Evolutionary conservation across 495 filamentous ascomycete genomes (phyloP).

Genomic region (Trichoderma asperelloides): DNA sequence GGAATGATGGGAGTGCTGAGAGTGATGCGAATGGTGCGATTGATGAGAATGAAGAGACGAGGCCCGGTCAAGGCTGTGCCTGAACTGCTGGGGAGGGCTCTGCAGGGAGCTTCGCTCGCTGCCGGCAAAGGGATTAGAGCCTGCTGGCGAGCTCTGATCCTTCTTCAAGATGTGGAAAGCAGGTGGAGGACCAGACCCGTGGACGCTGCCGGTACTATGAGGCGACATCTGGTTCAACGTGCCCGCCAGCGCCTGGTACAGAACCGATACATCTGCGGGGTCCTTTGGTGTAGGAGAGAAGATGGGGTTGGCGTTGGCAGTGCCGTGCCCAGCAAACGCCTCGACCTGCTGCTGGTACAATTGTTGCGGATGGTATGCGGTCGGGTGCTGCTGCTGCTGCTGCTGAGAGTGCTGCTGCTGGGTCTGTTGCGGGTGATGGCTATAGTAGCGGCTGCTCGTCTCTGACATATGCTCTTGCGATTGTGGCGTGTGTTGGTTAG

Average conservation of each 20-base stretch:
- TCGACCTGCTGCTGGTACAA: background rate
- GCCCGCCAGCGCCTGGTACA: constrained; percentile 8
- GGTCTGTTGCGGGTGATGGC: background rate
- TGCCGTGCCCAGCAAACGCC: background rate
- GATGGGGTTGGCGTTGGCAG: background rate
- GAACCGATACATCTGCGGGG: background rate
- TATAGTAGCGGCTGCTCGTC: background rate
- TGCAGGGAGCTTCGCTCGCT: constrained; percentile 2
- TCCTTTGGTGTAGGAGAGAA: constrained; percentile 1
- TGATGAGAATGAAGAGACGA: constrained; percentile 8
- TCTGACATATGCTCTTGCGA: background rate
- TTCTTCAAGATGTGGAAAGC: constrained; percentile 9
- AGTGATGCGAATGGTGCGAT: constrained; percentile 2
- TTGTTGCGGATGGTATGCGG: background rate
- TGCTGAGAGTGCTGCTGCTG: background rate
- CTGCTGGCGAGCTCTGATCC: constrained; percentile 9
- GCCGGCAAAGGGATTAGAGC: background rate
- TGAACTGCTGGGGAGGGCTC: constrained; percentile 1
- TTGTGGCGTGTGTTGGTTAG: constrained; percentile 5
- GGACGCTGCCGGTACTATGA: background rate
- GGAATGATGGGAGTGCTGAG: background rate
- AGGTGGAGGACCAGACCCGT: background rate
- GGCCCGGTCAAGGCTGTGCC: constrained; percentile 3
- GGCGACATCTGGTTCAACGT: constrained; percentile 3
- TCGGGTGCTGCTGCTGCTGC: constrained; percentile 6